A percentile compares a stretch with the other conserved stretches of the same genome.
Conservation (phyloP, 2,329 filamentous ascomycete species). For the Acephala macrosclerotiorum region DNA sequence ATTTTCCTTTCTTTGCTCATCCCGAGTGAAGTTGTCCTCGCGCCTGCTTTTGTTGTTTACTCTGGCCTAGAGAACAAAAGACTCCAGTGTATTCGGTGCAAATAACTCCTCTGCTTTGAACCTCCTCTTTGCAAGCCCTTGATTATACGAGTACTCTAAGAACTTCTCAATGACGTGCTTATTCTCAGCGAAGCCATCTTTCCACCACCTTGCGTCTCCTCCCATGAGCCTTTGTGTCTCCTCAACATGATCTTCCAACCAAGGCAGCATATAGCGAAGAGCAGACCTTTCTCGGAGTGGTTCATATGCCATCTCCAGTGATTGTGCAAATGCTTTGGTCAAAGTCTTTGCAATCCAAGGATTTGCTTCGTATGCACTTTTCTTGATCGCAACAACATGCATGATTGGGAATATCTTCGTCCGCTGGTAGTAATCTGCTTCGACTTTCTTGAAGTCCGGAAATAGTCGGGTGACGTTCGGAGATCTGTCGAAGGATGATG, state of each 20-base stretch:
- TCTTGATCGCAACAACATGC: constrained; percentile 34
- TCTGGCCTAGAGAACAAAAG: neutral
- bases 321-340: constrained; percentile 30
- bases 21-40: neutral
- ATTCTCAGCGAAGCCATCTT: constrained; percentile 34
- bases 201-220: constrained; percentile 28
- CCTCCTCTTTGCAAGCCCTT: constrained; percentile 30
- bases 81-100: constrained; percentile 4
- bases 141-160: constrained; percentile 28
- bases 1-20: neutral
- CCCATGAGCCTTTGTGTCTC: constrained; percentile 28
- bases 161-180: constrained; percentile 34
- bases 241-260: constrained; percentile 33
- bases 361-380: constrained; percentile 33
- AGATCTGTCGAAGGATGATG: constrained; percentile 28
- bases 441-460: constrained; percentile 33
- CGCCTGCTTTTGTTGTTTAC: neutral
- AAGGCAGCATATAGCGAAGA: constrained; percentile 36
- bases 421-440: constrained; percentile 31
- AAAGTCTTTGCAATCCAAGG: constrained; percentile 36
- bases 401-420: constrained; percentile 37
- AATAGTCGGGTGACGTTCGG: constrained; percentile 26
- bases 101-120: constrained; percentile 29
- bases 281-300: constrained; percentile 28
- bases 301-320: constrained; percentile 34